phyloP scores from a whole-genome alignment of 768 basidiomycete species.

The Naganishia randhawae region DNA sequence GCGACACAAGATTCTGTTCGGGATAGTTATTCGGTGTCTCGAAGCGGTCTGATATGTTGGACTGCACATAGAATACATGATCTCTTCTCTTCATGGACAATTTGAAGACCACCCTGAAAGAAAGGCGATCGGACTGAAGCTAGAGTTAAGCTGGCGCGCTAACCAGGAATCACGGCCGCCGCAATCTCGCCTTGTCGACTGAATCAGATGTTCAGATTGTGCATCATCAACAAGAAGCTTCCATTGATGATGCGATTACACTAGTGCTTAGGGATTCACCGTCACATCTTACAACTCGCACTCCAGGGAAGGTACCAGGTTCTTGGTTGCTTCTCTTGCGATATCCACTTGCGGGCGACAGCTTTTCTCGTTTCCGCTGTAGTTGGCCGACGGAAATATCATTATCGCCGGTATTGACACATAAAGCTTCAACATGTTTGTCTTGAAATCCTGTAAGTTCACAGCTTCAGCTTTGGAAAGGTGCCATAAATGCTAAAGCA shows the following conservation, averaged over 20 bases:
- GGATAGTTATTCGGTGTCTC: no score
- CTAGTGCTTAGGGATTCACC: not conserved
- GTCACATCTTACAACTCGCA: not conserved
- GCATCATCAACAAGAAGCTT: not conserved
- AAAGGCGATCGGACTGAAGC: constrained; percentile 3
- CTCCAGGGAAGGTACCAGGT: not conserved
- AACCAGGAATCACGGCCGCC: not conserved
- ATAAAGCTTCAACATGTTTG: constrained; percentile 38
- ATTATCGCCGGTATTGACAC: not conserved
- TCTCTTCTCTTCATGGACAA: not conserved
- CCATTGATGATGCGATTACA: not conserved
- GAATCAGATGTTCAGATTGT: not conserved
- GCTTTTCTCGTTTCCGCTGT: not conserved
- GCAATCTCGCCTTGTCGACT: not conserved
- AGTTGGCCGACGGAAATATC: not conserved
- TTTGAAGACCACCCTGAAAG: not conserved
- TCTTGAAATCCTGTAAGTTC: constrained; percentile 47
- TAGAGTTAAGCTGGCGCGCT: not conserved
- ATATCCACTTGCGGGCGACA: not conserved
- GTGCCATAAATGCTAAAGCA: not conserved
- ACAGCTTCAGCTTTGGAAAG: constrained; percentile 35
- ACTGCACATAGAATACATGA: not conserved
- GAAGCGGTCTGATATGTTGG: not conserved
- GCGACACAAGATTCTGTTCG: no score
- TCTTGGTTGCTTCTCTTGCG: not conserved